A percentile compares a stretch with the other conserved stretches of the same genome.
Conservation (phyloP, 2,329 filamentous ascomycete genomes). For the Knoxdaviesia proteae region DNA sequence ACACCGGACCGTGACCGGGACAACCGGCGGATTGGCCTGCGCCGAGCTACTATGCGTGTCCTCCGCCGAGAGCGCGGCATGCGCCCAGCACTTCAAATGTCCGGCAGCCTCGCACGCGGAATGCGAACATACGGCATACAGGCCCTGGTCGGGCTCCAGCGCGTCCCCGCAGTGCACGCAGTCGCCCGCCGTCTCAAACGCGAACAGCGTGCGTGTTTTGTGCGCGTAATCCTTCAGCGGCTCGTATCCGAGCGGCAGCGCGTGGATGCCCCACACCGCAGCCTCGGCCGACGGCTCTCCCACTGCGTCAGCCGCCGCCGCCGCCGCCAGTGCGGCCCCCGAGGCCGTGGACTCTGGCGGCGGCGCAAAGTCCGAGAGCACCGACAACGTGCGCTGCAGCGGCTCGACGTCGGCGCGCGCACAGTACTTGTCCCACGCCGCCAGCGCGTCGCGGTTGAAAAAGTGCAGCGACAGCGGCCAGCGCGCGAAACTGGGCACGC, state of each 20-base stretch:
- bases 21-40: conserved; percentile 19
- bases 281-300: background rate
- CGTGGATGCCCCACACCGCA: conserved; percentile 25
- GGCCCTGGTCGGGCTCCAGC: conserved; percentile 24
- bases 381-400: conserved; percentile 24
- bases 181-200: conserved; percentile 32
- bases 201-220: conserved; percentile 31
- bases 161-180: conserved; percentile 30
- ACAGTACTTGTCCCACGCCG: conserved; percentile 43
- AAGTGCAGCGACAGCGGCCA: conserved; percentile 76
- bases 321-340: background rate
- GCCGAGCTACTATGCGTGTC: conserved; percentile 1
- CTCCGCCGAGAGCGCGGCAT: conserved; percentile 22
- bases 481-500: conserved; percentile 55
- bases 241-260: conserved; percentile 32
- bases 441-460: conserved; percentile 49
- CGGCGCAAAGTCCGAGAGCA: conserved; percentile 33
- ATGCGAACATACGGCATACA: conserved; percentile 36
- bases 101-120: conserved; percentile 32
- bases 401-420: conserved; percentile 21
- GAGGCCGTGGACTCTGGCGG: conserved; percentile 1
- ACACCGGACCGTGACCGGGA: conserved; percentile 52
- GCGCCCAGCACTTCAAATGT: conserved; percentile 38
- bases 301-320: conserved; percentile 1
- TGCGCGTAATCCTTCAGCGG: conserved; percentile 30